Evolutionary conservation across 495 filamentous ascomycete species (phyloP).

Genomic region (Aspergillus conjunctus): DNA sequence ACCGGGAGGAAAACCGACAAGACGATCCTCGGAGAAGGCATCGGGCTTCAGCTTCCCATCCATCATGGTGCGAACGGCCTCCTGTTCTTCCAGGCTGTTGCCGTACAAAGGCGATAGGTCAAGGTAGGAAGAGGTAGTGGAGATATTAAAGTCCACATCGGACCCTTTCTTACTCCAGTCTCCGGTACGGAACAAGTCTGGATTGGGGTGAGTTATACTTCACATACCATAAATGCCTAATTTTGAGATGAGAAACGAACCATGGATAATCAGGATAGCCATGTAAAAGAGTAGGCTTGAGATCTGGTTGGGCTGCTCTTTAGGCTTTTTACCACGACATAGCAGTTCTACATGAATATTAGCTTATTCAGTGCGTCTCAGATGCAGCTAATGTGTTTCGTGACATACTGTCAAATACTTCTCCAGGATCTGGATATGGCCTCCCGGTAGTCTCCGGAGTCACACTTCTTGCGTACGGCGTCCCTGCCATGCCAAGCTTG

Average conservation of each 20-base stretch:
- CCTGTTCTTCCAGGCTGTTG: conserved; percentile 63
- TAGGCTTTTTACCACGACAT: conserved; percentile 46
- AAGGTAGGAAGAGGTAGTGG: conserved; percentile 66
- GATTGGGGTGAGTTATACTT: no score
- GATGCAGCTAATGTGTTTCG: no score
- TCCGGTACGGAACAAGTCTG: conserved; percentile 58
- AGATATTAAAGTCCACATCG: conserved; percentile 34
- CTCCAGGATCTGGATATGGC: conserved; percentile 64
- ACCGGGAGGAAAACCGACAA: conserved; percentile 70
- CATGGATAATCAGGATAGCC: conserved; percentile 79
- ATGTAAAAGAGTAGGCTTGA: conserved; percentile 77
- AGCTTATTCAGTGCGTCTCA: no score
- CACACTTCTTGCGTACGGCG: conserved; percentile 64
- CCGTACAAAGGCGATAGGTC: conserved; percentile 79
- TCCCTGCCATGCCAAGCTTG: conserved; percentile 50
- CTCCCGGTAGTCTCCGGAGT: conserved; percentile 53
- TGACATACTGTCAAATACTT: conserved; percentile 65
- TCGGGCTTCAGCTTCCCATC: conserved; percentile 76
- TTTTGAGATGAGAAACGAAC: no score
- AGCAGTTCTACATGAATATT: no score
- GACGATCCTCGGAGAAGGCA: conserved; percentile 67
- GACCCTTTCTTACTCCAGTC: no score
- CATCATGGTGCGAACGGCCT: conserved; percentile 62
- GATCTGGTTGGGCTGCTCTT: conserved; percentile 63
- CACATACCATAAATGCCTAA: no score